Evolutionary conservation across 2,329 filamentous ascomycete genomes (phyloP), one percentile per base, ranked within the genome.

Genomic region (Ceratocystiopsis brevicomis): DNA sequence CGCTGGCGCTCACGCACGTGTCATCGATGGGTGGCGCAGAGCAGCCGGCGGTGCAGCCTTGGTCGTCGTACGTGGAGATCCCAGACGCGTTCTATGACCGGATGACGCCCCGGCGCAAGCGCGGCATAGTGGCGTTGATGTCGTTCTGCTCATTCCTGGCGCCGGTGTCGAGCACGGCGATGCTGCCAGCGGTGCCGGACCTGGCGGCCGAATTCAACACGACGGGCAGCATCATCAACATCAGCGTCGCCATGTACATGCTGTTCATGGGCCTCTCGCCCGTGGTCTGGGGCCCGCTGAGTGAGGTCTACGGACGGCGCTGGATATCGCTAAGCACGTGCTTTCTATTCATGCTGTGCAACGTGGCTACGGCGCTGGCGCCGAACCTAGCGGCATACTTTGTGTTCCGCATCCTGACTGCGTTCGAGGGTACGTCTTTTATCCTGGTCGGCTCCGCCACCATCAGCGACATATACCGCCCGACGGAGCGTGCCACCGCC

Each of bases 131-230:
- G 15, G 62, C 65, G 11, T 68, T 86, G 6, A 60, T 87, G 42
- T 78, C 80, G 0, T 82, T 78, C 54, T 85, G 80, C 59, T 75
- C 78, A 21, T 84, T 88, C 49, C 63, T 88, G 38, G 76, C 82
- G 1, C 83, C 83, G 1, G 71, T 81, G 30, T 74, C 71, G 3
- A 76, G 69, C 6, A 81, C 78, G 0, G 71, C 73, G 1, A 72
- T 81, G 36, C 57, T 81, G 32, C 65, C 76, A 1, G 78, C 76
- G 13, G 65, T 78, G 11, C 76, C 77, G 2, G 76, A 82, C 55
- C 72, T 82, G 6, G 76, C 74, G 5, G 57, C 55, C 9, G 73
- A 69, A 4, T 80, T 66, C 52, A 47, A 63, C 36, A 78, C 72
- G 5, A 74, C 67, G 8, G 75, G 72, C 5, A 67, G 68, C 5